Evolutionary conservation across 2,329 filamentous ascomycete genomes (phyloP).

Genomic region (Chalaropsis thielavioides): DNA sequence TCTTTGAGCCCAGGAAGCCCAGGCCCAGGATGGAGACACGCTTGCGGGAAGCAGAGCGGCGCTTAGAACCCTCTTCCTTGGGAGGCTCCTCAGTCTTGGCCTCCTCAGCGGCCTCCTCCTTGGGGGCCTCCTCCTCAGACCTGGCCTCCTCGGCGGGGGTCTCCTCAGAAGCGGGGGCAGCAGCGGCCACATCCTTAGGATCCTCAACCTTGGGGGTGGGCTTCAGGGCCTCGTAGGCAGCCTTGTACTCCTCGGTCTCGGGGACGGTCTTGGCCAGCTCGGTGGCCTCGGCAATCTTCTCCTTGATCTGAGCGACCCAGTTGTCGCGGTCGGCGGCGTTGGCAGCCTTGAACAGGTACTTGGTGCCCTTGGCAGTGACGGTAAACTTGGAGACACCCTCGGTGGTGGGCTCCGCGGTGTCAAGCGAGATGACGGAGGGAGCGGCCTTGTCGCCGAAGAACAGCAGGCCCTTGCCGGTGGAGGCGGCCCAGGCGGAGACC

Average conservation of each 20-base stretch:
- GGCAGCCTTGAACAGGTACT: conserved; percentile 83
- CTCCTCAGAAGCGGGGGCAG: conserved; percentile 24
- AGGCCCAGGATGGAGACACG: conserved; percentile 52
- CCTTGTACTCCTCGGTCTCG: conserved; percentile 79
- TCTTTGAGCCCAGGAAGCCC: conserved; percentile 43
- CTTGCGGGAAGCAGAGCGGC: conserved; percentile 50
- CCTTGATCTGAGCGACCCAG: conserved; percentile 77
- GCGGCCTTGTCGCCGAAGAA: conserved; percentile 79
- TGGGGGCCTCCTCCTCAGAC: conserved; percentile 24
- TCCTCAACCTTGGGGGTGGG: conserved; percentile 32
- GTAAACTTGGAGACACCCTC: conserved; percentile 70
- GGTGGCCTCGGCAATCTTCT: conserved; percentile 74
- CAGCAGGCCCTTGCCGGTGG: conserved; percentile 89
- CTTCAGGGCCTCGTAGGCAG: conserved; percentile 57
- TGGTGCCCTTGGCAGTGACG: conserved; percentile 72
- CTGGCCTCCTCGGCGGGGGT: conserved; percentile 23
- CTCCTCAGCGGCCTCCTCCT: conserved; percentile 24
- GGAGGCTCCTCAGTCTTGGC: conserved; percentile 26
- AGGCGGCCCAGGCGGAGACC: conserved; percentile 73
- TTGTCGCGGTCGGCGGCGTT: conserved; percentile 67
- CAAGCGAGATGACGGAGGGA: conserved; percentile 68
- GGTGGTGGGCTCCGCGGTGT: conserved; percentile 55
- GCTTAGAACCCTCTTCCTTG: conserved; percentile 34
- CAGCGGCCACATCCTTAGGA: conserved; percentile 29
- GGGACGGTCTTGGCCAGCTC: conserved; percentile 57